These are phyloP conservation scores for Cystoderma amianthinum DNA, from an alignment of 768 basidiomycete species.

Conservation along the genomic window DNA sequence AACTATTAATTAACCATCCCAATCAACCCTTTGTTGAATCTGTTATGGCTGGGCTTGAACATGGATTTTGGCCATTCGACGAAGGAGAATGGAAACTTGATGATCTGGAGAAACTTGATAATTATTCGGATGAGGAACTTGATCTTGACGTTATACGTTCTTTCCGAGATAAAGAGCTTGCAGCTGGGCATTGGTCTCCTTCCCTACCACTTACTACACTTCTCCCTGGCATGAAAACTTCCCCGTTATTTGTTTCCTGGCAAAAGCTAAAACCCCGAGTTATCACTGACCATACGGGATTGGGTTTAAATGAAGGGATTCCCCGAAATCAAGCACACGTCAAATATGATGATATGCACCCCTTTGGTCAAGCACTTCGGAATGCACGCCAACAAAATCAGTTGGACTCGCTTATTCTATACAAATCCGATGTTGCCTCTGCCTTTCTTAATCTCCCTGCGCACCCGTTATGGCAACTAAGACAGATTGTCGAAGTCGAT, in stretches of 20 bases:
- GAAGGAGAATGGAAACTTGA: slow-evolving; percentile 12
- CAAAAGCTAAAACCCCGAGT: slow-evolving; percentile 17
- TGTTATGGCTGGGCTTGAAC: slow-evolving; percentile 11
- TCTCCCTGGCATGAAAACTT: slow-evolving; percentile 17
- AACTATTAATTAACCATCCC: slow-evolving; percentile 7
- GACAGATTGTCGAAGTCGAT: slow-evolving; percentile 21
- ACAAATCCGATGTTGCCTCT: slow-evolving; percentile 19
- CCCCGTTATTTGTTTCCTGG: slow-evolving; percentile 18
- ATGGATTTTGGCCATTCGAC: slow-evolving; percentile 26
- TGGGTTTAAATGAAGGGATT: slow-evolving; percentile 9
- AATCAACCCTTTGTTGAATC: slow-evolving; percentile 21
- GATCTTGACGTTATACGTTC: slow-evolving; percentile 4
- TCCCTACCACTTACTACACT: slow-evolving; percentile 11
- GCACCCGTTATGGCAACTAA: slow-evolving; percentile 24
- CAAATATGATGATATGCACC: slow-evolving; percentile 14
- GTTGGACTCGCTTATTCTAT: slow-evolving; percentile 7
- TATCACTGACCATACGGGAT: slow-evolving; percentile 18
- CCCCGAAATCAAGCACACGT: slow-evolving; percentile 11
- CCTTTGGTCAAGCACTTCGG: slow-evolving; percentile 10
- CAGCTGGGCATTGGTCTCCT: neutral
- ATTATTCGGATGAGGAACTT: slow-evolving; percentile 6
- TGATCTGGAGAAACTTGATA: slow-evolving; percentile 1
- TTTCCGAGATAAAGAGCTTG: neutral
- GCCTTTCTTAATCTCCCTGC: slow-evolving; percentile 23
- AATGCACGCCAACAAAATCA: neutral